These are phyloP conservation scores for Discostella stelligera DNA, from an alignment of 352 stramenopile genomes.

Conservation along the genomic window DNA sequence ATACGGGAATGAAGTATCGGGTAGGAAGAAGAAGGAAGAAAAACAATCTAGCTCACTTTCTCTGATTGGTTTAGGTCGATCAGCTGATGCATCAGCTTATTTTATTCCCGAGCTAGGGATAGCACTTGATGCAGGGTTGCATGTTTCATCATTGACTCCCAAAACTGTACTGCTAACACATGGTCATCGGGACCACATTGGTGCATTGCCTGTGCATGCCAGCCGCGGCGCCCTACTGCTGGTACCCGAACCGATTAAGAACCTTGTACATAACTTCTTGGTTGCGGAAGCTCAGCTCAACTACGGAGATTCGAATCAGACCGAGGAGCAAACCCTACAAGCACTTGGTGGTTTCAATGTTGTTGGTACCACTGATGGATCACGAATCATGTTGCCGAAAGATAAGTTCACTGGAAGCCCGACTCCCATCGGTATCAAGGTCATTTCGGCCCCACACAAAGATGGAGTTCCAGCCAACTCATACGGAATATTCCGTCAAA, in stretches of 20 bases:
- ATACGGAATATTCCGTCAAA: slow-evolving; percentile 60
- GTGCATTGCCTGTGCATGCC: slow-evolving; percentile 52
- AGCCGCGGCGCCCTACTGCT: slow-evolving; percentile 35
- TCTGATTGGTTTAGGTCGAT: slow-evolving; percentile 57
- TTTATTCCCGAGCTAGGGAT: slow-evolving; percentile 66
- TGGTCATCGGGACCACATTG: slow-evolving; percentile 67
- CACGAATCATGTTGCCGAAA: slow-evolving; percentile 50
- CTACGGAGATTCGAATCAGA: slow-evolving; percentile 59
- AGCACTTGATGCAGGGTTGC: slow-evolving; percentile 61
- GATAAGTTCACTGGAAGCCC: slow-evolving; percentile 49
- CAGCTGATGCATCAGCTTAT: slow-evolving; percentile 60
- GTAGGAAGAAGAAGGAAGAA: slow-evolving; percentile 13
- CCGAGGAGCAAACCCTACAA: slow-evolving; percentile 49
- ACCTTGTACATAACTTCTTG: slow-evolving; percentile 52
- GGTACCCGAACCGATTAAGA: slow-evolving; percentile 40
- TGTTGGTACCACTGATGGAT: slow-evolving; percentile 40
- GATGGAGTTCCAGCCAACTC: slow-evolving; percentile 53
- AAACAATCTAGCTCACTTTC: slow-evolving; percentile 32
- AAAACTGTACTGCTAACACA: slow-evolving; percentile 64
- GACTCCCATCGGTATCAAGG: slow-evolving; percentile 55
- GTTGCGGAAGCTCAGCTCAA: slow-evolving; percentile 64
- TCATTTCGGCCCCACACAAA: slow-evolving; percentile 63
- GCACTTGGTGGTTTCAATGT: slow-evolving; percentile 57
- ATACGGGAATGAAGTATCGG: slow-evolving; percentile 5
- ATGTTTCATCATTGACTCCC: slow-evolving; percentile 54